Base-by-base conservation (phyloP, 371 early-diverging fungal genomes). In the Mortierella polycephala region DNA sequence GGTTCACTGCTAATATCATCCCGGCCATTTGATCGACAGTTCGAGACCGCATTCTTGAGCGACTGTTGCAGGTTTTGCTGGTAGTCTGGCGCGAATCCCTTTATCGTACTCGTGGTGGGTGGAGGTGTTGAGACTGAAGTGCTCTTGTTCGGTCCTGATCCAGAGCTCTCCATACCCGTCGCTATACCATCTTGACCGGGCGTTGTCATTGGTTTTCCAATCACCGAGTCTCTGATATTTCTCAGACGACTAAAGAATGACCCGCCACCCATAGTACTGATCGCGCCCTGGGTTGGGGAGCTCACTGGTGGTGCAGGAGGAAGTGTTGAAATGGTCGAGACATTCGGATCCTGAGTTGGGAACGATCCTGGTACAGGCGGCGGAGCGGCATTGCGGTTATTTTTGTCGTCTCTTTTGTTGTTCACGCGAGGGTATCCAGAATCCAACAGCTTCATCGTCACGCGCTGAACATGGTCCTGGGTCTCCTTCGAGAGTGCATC, bases 391-490 rank as follows among this genome's bases (percentile, higher is more conserved):
- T 45, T 37, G 18, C 12, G 2, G n/a, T 53, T 61, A 23, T 40
- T 37, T 41, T 62, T 50, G 39, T 42, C 30, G 30, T 30, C 30
- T 30, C 30, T 4, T 30, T 30, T 57, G 3, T 50, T 55, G 21
- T 59, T 46, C 39, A 76, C 60, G 20, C 67, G 65, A 39, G 93
- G 93, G 62, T 93, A 93, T n/a, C 84, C 82, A 14, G 82, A 75
- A 50, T 88, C 87, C 1, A 92, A 69, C 6, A 95, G 77, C 64
- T 82, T 82, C 60, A 88, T 85, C 42, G 90, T 86, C 3, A 93
- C 90, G 20, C 88, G 85, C 16, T 86, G 84, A 0, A 86, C 86
- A 73, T 89, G 89, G 40, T 90, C 84, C 11, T 82, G 70, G 6
- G 77, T 87, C 65, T 91, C 87, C 37, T 84, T 84, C 14, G 82